Percentiles rank a stretch among this genome's conserved stretches.
These are phyloP conservation scores for Agaricus sinodeliciosus DNA, from an alignment of 768 basidiomycete genomes.

Conservation along the genomic window DNA sequence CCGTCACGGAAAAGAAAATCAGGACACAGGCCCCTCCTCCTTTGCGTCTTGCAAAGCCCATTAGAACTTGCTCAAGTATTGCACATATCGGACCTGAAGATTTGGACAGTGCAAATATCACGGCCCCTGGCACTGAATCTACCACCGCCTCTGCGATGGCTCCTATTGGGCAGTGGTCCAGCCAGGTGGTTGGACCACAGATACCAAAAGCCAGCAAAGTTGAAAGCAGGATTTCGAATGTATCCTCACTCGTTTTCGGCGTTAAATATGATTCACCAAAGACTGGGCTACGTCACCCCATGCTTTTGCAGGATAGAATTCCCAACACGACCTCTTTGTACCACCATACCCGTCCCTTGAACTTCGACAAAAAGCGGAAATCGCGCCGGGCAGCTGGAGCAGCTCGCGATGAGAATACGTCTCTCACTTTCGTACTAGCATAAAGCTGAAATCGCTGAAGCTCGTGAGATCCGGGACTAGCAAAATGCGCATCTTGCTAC, in stretches of 20 bases:
- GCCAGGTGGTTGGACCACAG: constrained; percentile 45
- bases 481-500: constrained; percentile 50
- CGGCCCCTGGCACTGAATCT: constrained; percentile 14
- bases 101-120: constrained; percentile 20
- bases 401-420: constrained; percentile 34
- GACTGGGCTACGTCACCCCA: constrained; percentile 51
- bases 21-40: constrained; percentile 28
- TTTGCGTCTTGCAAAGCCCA: constrained; percentile 19
- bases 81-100: constrained; percentile 59
- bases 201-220: constrained; percentile 45
- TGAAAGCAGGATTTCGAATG: constrained; percentile 33
- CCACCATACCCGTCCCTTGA: constrained; percentile 42
- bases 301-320: constrained; percentile 56
- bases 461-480: constrained; percentile 58
- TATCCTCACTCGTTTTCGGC: constrained; percentile 17
- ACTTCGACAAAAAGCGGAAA: constrained; percentile 51
- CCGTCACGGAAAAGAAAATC: constrained; percentile 27
- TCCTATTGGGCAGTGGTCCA: constrained; percentile 39
- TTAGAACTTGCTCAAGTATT: constrained; percentile 49
- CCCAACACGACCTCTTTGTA: constrained; percentile 16
- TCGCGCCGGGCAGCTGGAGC: constrained; percentile 21
- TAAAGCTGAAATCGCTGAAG: constrained; percentile 51
- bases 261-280: constrained; percentile 33
- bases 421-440: constrained; percentile 26
- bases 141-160: constrained; percentile 27